These are phyloP conservation scores for Entamoeba dispar DNA, from an alignment of 208 protist species.

Conservation along the genomic window DNA sequence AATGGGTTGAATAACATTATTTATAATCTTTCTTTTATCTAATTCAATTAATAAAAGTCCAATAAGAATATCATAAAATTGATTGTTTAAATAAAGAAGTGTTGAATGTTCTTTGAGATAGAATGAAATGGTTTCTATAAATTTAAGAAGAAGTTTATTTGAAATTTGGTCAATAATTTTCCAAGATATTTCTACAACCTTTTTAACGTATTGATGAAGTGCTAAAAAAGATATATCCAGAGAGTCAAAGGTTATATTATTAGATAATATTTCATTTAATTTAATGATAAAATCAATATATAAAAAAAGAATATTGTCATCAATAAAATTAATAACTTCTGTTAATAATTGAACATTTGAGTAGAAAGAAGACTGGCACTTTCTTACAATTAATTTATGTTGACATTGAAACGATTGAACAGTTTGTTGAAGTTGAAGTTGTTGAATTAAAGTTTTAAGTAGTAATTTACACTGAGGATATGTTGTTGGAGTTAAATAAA, in stretches of 20 bases:
- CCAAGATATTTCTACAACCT: neutral
- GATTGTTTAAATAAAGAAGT: neutral
- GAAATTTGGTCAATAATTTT: neutral
- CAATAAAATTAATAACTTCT: neutral
- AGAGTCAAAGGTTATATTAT: neutral
- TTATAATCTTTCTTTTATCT: neutral
- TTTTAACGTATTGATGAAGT: neutral
- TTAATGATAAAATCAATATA: no score
- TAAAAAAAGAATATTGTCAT: neutral
- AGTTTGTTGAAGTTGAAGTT: neutral
- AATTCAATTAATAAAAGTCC: neutral
- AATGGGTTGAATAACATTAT: no score
- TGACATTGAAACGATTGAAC: neutral
- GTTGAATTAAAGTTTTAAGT: neutral
- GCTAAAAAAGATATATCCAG: neutral
- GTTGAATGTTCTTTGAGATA: neutral
- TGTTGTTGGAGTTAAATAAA: no score
- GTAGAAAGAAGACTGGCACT: neutral
- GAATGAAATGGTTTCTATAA: neutral
- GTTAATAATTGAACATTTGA: neutral
- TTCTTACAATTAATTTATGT: neutral
- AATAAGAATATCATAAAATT: neutral
- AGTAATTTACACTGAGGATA: no score
- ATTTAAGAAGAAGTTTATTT: neutral
- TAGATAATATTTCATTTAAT: neutral